phyloP scores from a whole-genome alignment of 148 eudicot genomes.

The Chenopodium album region DNA sequence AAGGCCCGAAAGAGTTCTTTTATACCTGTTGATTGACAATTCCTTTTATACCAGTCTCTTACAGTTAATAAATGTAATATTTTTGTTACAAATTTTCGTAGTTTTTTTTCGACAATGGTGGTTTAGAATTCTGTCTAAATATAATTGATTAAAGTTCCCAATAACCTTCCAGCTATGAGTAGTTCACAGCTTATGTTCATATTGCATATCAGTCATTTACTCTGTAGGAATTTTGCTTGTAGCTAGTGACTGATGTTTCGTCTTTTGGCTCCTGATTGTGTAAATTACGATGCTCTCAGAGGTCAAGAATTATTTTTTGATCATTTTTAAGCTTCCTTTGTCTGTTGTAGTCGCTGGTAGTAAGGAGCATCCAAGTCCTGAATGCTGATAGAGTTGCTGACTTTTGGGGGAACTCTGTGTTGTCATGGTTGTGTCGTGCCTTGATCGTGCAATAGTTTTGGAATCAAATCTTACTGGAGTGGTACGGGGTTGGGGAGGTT shows the following conservation, averaged over 20 bases:
- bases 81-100: not conserved
- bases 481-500: too few species aligned
- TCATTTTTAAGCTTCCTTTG: not conserved
- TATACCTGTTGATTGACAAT: slow-evolving; percentile 16
- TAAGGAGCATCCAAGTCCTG: too few species aligned
- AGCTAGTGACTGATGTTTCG: not conserved
- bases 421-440: too few species aligned
- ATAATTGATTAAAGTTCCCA: slow-evolving; percentile 8
- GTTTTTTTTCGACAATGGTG: slow-evolving; percentile 1
- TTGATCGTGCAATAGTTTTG: too few species aligned
- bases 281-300: not conserved
- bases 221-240: not conserved
- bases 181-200: not conserved
- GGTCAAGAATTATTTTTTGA: not conserved
- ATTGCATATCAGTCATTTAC: not conserved
- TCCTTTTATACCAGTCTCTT: not conserved
- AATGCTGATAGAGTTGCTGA: too few species aligned
- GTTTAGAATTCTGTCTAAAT: slow-evolving; percentile 3
- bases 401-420: too few species aligned
- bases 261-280: not conserved
- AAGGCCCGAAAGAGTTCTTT: slow-evolving; percentile 9
- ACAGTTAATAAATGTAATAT: slow-evolving; percentile 4
- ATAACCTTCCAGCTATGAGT: slow-evolving; percentile 5
- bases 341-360: not conserved
- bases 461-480: too few species aligned